Evolutionary conservation across 148 eudicot genomes (phyloP).

Genomic region (Dianthus caryophyllus): DNA sequence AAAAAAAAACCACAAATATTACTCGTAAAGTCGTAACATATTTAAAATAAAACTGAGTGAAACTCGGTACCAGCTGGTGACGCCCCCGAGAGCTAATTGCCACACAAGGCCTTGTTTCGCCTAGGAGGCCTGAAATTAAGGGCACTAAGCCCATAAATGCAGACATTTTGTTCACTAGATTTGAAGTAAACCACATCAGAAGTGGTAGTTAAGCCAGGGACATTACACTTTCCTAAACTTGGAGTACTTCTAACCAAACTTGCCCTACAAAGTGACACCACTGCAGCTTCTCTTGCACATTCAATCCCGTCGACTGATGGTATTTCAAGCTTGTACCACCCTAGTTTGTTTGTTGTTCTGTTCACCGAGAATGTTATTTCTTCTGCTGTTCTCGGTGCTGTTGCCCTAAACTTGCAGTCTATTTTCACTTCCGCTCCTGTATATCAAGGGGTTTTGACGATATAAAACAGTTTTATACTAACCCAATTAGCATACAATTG

Average conservation of each 20-base stretch:
- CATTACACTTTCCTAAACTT: slow-evolving; percentile 44
- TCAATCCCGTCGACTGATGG: slow-evolving; percentile 82
- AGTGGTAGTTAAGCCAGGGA: slow-evolving; percentile 62
- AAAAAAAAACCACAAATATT: background rate
- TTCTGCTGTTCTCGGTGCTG: slow-evolving; percentile 57
- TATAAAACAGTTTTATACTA: no score
- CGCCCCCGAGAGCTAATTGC: slow-evolving; percentile 34
- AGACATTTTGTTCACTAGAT: slow-evolving; percentile 55
- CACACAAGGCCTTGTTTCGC: slow-evolving; percentile 52
- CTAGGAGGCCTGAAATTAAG: slow-evolving; percentile 61
- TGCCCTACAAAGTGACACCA: slow-evolving; percentile 59
- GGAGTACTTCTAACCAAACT: slow-evolving; percentile 45
- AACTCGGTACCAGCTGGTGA: no score
- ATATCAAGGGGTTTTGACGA: no score
- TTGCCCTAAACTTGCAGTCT: slow-evolving; percentile 79
- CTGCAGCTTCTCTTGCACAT: slow-evolving; percentile 58
- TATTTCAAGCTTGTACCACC: slow-evolving; percentile 63
- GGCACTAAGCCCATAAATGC: slow-evolving; percentile 70
- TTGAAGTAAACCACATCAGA: slow-evolving; percentile 58
- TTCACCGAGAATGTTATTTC: slow-evolving; percentile 73
- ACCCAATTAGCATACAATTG: no score
- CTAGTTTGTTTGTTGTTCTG: slow-evolving; percentile 70
- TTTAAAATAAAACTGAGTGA: background rate
- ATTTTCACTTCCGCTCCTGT: slow-evolving; percentile 72
- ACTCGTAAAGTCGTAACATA: background rate